Conservation (phyloP, 2,329 filamentous ascomycete genomes). For the Aspergillus quadrilineatus region DNA sequence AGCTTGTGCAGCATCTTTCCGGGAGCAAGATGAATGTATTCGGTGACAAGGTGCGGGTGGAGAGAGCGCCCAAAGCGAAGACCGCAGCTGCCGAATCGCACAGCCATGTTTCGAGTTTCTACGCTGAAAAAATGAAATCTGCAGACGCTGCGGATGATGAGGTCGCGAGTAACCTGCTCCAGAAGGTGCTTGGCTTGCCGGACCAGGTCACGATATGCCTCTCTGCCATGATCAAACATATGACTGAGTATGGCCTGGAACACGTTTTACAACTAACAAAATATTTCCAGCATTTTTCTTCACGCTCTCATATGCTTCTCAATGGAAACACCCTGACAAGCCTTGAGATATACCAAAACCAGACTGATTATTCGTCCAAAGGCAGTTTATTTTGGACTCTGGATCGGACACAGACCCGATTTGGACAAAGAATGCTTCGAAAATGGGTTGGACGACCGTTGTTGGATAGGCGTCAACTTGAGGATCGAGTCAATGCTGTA, state of each 20-base stretch:
- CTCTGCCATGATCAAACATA: slow-evolving; percentile 92
- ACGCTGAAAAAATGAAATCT: slow-evolving; percentile 77
- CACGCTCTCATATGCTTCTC: slow-evolving; percentile 89
- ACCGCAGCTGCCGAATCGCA: slow-evolving; percentile 81
- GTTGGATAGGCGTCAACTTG: slow-evolving; percentile 70
- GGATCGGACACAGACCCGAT: slow-evolving; percentile 86
- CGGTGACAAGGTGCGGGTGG: slow-evolving; percentile 83
- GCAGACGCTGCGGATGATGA: slow-evolving; percentile 54
- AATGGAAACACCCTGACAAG: slow-evolving; percentile 94
- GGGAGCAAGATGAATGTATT: slow-evolving; percentile 89
- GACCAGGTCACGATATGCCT: slow-evolving; percentile 87
- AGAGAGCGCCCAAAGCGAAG: slow-evolving; percentile 72
- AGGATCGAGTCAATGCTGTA: slow-evolving; percentile 78
- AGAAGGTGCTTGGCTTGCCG: slow-evolving; percentile 81
- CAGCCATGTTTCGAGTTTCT: slow-evolving; percentile 89
- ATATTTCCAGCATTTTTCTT: slow-evolving; percentile 95
- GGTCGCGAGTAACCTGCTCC: slow-evolving; percentile 65
- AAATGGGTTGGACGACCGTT: slow-evolving; percentile 95
- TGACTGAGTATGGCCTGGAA: slow-evolving; percentile 87
- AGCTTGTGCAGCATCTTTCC: slow-evolving; percentile 84
- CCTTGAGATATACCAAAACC: slow-evolving; percentile 92
- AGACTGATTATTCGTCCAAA: slow-evolving; percentile 79
- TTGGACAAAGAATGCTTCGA: slow-evolving; percentile 80
- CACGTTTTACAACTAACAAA: slow-evolving; percentile 96
- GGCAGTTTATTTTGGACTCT: slow-evolving; percentile 95